Evolutionary conservation across 2,329 filamentous ascomycete species (phyloP).

Genomic region (Trichoderma cornu-damae): DNA sequence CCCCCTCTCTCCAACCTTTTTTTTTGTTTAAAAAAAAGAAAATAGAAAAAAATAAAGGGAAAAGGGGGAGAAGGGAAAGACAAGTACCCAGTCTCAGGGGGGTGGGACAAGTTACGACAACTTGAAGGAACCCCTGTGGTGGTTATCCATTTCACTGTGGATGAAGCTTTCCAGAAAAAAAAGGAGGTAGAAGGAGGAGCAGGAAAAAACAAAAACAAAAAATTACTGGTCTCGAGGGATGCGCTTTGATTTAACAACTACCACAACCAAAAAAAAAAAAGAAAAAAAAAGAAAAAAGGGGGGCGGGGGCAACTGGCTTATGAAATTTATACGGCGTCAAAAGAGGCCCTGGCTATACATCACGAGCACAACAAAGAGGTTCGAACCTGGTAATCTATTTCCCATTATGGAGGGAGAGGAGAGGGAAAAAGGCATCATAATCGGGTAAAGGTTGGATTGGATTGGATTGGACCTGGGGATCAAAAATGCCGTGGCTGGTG

Average conservation of each 20-base stretch:
- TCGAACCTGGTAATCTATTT: neutral
- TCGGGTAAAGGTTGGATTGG: neutral
- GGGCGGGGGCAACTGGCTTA: neutral
- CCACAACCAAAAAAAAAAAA: neutral
- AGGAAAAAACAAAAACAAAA: no score
- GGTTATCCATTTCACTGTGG: neutral
- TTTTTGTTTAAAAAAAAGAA: no score
- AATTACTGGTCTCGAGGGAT: neutral
- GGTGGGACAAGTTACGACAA: conserved; percentile 62
- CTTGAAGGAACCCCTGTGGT: conserved; percentile 53
- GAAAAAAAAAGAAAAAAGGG: neutral
- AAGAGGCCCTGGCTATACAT: conserved; percentile 1
- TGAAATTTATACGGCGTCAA: conserved; percentile 32
- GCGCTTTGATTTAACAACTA: neutral
- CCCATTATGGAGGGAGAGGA: conserved; percentile 6
- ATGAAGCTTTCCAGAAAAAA: no score
- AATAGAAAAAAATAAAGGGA: no score
- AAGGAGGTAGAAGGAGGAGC: no score
- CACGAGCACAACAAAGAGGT: conserved; percentile 12
- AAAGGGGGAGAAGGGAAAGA: neutral
- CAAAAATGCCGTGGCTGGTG: conserved; percentile 7
- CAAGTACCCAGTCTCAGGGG: neutral
- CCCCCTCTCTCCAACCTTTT: neutral
- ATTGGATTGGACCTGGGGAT: neutral
- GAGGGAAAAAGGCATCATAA: conserved; percentile 5